Evolutionary conservation across 2,329 filamentous ascomycete species (phyloP), one percentile per base, ranked within the genome.

Genomic region (Fusarium vanettenii): DNA sequence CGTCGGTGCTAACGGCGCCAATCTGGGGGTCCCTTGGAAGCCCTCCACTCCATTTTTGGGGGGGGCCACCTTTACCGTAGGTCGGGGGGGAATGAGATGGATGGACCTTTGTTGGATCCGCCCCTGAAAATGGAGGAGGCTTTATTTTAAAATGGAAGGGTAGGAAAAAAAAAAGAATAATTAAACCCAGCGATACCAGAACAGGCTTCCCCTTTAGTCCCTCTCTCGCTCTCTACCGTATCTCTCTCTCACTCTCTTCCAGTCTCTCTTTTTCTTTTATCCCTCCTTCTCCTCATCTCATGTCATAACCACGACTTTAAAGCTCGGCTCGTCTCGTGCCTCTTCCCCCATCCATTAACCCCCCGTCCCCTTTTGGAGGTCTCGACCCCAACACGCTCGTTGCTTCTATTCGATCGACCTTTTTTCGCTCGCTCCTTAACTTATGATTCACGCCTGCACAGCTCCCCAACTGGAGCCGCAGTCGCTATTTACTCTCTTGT

Each of bases 311-410:
- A 29, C 65, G 60, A 60, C 60, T 29, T 64, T 41, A 60, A 48
- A 55, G 25, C 13, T 41, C 73, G 67, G 60, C 61, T 61, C 62
- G 62, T 61, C 61, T 67, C 65, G 37, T 67, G 57, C 62, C 60
- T 64, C 62, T 31, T 31, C 27, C 48, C 48, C 35, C 59, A 10
- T 55, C 57, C 62, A 22, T 45, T 43, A 18, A 39, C 50, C 48
- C 56, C 66, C 60, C 52, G 20, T 13, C 55, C 65, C 68, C 70
- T 71, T 71, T 63, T 67, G 72, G 73, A 78, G 77, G 76, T 79
- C 65, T 76, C 69, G 71, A 76, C 79, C 78, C 75, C 74, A 68
- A 75, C 75, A 81, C 80, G 67, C 77, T 80, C 77, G 77, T 81
- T 79, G 64, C 69, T 68, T 69, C 64, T 71, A 69, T 73, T 70